Base-by-base conservation (phyloP, 1,139 yeast genomes). In the Geotrichum candidum region DNA sequence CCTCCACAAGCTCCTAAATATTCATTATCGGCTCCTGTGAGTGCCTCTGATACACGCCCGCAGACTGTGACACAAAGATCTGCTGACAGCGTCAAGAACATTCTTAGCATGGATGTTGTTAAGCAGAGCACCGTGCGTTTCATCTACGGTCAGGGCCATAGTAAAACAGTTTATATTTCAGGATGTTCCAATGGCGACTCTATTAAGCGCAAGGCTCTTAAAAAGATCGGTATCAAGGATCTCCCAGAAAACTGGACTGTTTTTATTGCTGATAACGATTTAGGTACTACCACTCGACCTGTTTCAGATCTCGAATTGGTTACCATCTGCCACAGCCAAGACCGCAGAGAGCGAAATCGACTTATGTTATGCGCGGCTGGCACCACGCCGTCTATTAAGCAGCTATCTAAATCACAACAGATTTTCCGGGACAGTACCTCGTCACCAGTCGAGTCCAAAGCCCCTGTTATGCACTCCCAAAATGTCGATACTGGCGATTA, bases 111-210 rank as follows among this genome's bases (percentile, higher is more conserved):
- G 72, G 71, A 70, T 55, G 69, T 68, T 22, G 69, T 81, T 48
- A 69, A 70, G 54, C 74, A 82, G 64, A 75, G 81, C 56, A 81
- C 80, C 56, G 82, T 86, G 52, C 85, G 87, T 1, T 87, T 91
- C 66, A 88, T 91, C 52, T 78, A 71, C 63, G 68, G 71, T 27
- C 73, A 70, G 60, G 97, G 97, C 0, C 80, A 87, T n/a, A 80
- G 85, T 6, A 86, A 86, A 68, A 80, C 83, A 59, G 86, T 90
- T 51, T 86, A 87, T 68, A 87, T 90, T 1, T 83, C 86, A 13
- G 96, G 92, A 0, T 89, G 96, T 70, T 87, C 85, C 72, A 87
- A 87, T 70, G 92, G 96, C 1, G 88, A 84, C 61, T 84, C 91
- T 13, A 88, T 90, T 59, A 90, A 89, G 72, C 78, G 85, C 58